These are phyloP conservation scores for Cryptococcus sp. DNA, from an alignment of 1,284 basidiomycete genomes.

Conservation along the genomic window DNA sequence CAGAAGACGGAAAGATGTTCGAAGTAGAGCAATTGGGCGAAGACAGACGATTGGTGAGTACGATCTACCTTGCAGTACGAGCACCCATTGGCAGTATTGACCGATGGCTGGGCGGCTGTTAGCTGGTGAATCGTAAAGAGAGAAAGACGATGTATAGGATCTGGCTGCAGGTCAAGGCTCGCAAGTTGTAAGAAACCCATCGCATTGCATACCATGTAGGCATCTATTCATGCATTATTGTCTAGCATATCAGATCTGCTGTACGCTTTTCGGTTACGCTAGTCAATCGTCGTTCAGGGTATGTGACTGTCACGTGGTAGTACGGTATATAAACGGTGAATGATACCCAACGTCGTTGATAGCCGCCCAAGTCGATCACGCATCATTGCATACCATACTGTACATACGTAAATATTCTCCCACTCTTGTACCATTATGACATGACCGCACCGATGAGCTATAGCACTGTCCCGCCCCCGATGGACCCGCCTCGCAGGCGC, in stretches of 20 bases:
- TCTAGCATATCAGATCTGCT: neutral
- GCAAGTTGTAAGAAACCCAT: conserved; percentile 53
- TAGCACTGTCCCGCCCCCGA: neutral
- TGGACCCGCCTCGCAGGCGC: conserved; percentile 5
- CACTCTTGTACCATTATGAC: conserved; percentile 17
- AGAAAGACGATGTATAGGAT: conserved; percentile 94
- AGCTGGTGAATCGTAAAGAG: conserved; percentile 83
- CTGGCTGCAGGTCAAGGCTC: conserved; percentile 89
- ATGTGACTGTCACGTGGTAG: neutral
- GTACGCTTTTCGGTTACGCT: too few relatives aligned
- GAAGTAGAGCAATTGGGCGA: conserved; percentile 73
- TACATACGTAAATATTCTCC: neutral
- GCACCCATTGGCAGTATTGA: conserved; percentile 54
- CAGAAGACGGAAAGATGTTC: conserved; percentile 58
- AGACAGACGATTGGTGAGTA: conserved; percentile 70
- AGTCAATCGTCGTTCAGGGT: neutral
- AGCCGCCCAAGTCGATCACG: conserved; percentile 13
- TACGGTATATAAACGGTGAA: neutral
- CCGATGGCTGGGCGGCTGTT: conserved; percentile 3
- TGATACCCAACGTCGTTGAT: neutral
- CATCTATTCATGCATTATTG: conserved; percentile 2
- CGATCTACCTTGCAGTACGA: neutral
- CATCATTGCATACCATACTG: neutral
- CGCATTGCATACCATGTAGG: neutral
- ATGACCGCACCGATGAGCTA: neutral